A percentile compares a stretch with the other conserved stretches of the same genome.
Conservation (phyloP, 768 basidiomycete genomes). For the Cystobasidium ongulense region DNA sequence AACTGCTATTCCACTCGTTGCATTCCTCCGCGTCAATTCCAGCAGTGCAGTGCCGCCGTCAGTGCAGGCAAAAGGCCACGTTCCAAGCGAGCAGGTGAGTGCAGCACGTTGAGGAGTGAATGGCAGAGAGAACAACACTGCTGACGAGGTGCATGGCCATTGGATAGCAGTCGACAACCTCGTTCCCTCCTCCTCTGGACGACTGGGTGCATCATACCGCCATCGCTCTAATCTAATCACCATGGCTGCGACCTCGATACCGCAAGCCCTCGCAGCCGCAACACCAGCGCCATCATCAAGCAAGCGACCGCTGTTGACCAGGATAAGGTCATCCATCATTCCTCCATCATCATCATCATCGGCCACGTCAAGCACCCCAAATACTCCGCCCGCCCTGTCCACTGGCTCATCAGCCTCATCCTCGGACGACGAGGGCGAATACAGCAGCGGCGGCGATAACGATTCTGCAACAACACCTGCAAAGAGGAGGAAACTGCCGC, state of each 20-base stretch:
- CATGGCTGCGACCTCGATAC: background rate
- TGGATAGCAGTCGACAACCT: too few species aligned
- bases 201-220: background rate
- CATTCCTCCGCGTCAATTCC: too few species aligned
- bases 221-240: background rate
- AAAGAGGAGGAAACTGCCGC: conserved; percentile 4
- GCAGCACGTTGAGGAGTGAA: too few species aligned
- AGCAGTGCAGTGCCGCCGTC: too few species aligned
- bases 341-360: background rate
- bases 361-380: background rate
- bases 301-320: background rate
- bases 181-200: too few species aligned
- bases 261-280: background rate
- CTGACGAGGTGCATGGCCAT: too few species aligned
- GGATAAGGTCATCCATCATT: background rate
- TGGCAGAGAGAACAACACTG: too few species aligned
- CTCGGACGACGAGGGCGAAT: background rate
- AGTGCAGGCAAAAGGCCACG: too few species aligned
- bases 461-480: too few species aligned
- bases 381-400: background rate
- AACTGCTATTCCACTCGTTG: too few species aligned
- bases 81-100: too few species aligned
- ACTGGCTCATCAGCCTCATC: background rate
- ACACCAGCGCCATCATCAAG: background rate
- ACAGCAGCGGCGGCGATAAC: background rate